Evolutionary conservation across 139 green algal genomes (phyloP).

Genomic region (Volvox reticuliferus): DNA sequence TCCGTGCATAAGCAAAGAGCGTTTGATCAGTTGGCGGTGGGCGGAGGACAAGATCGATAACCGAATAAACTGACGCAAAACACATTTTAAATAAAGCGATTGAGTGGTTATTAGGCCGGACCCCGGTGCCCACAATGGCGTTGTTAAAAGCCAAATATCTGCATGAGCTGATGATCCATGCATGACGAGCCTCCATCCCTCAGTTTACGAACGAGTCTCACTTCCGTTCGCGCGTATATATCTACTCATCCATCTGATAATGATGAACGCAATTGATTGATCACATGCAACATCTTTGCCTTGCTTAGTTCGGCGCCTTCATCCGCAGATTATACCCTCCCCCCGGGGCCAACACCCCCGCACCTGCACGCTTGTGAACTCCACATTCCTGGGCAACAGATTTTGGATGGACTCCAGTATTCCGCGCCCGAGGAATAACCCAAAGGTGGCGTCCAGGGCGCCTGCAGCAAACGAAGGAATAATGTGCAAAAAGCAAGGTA

Average conservation of each 20-base stretch:
- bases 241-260: not conserved
- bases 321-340: too few species aligned
- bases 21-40: not conserved
- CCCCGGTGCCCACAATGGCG: too few species aligned
- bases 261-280: not conserved
- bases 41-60: not conserved
- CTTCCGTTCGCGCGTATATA: not conserved
- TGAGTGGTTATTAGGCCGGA: too few species aligned
- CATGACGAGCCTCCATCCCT: not conserved
- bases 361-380: not conserved
- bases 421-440: constrained; percentile 19
- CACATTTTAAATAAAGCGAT: too few species aligned
- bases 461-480: not conserved
- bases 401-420: not conserved
- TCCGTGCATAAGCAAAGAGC: not conserved
- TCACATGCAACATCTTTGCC: too few species aligned
- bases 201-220: too few species aligned
- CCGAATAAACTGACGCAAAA: too few species aligned
- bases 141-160: too few species aligned
- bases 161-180: too few species aligned
- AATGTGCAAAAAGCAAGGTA: not conserved
- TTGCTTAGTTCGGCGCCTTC: too few species aligned
- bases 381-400: not conserved
- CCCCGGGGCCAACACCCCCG: too few species aligned
- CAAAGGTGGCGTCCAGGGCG: constrained; percentile 9